phyloP scores from a whole-genome alignment of 1,284 basidiomycete species.

The Trichosporon faecale region DNA sequence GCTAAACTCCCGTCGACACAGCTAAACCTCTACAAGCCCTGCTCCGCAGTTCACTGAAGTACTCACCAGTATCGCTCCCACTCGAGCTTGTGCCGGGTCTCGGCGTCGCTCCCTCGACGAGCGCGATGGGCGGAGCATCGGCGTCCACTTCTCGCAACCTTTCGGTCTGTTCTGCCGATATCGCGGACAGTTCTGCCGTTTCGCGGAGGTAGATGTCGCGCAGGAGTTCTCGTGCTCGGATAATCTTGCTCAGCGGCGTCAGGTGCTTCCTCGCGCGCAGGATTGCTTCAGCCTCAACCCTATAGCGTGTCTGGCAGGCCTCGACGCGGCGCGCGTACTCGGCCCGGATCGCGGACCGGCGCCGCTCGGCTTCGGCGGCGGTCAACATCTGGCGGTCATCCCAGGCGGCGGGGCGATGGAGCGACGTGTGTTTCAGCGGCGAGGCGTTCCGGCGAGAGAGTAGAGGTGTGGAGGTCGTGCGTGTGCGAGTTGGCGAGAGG shows the following conservation, averaged over 20 bases:
- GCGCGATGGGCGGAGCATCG: not conserved
- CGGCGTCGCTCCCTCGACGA: not conserved
- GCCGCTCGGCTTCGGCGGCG: not conserved
- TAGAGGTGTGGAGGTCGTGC: too few relatives aligned
- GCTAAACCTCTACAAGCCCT: not conserved
- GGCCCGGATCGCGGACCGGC: not conserved
- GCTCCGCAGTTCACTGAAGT: too few relatives aligned
- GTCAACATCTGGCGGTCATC: not conserved
- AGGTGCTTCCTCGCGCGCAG: not conserved
- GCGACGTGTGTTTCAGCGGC: too few relatives aligned
- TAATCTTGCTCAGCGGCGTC: not conserved
- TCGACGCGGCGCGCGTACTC: constrained; percentile 4
- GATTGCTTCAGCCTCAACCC: not conserved
- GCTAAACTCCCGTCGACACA: not conserved
- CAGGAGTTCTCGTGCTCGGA: not conserved
- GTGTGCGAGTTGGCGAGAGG: too few relatives aligned
- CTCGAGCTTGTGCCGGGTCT: not conserved
- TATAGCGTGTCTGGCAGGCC: not conserved
- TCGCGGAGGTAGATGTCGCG: not conserved
- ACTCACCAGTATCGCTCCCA: not conserved
- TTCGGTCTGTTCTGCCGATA: not conserved
- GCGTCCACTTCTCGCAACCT: not conserved
- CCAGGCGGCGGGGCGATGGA: not conserved
- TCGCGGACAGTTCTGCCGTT: not conserved
- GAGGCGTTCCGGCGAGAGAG: too few relatives aligned